Conservation (phyloP, 768 basidiomycete genomes). For the Amanita fuliginea region DNA sequence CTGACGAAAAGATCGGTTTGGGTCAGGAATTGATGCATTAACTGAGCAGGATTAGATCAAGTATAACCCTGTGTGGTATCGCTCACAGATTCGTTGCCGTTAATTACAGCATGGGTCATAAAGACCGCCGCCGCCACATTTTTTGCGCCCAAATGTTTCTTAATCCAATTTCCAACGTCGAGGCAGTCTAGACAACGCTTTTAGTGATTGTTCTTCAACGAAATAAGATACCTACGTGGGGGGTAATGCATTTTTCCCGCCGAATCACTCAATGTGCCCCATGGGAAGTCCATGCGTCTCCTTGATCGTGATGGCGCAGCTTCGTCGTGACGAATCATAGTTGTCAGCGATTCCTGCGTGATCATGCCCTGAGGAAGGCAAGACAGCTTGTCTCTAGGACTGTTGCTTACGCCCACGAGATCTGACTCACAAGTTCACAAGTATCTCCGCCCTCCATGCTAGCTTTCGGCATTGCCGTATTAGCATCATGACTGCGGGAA, state of each 20-base stretch:
- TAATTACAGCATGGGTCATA: conserved; percentile 65
- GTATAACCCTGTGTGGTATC: background rate
- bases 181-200: conserved; percentile 31
- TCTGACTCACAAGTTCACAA: conserved; percentile 2
- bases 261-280: conserved; percentile 25
- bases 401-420: background rate
- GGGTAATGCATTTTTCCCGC: conserved; percentile 49
- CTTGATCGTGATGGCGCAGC: conserved; percentile 44
- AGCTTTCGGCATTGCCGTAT: background rate
- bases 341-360: conserved; percentile 59
- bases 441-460: background rate
- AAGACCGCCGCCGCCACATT: conserved; percentile 55
- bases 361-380: conserved; percentile 42
- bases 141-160: conserved; percentile 40
- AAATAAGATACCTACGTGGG: conserved; percentile 29
- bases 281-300: conserved; percentile 41
- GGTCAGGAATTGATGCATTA: conserved; percentile 34
- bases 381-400: background rate
- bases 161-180: conserved; percentile 52
- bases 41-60: conserved; percentile 18
- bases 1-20: background rate
- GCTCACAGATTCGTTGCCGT: conserved; percentile 41
- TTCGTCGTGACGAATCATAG: conserved; percentile 71
- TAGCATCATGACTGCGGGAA: conserved; percentile 10
- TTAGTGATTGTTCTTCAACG: background rate